Base-by-base conservation (phyloP, 106 monocot species). In the Dendrobium catenatum region DNA sequence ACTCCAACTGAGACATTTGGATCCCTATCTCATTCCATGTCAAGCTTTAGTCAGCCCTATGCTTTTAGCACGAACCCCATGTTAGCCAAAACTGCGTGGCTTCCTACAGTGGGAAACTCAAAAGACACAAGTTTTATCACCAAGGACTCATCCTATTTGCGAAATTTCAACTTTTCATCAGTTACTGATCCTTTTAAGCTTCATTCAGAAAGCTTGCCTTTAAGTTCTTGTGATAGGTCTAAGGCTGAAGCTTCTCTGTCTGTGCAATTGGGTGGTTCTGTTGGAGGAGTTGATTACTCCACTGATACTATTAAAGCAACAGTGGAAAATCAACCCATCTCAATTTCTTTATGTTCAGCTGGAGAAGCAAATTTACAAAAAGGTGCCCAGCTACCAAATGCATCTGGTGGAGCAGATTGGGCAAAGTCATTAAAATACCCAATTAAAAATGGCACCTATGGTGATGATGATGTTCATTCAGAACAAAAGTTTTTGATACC, bases 391-490 rank as follows among this genome's bases (percentile, higher is more conserved):
- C 72, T 49, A 22, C 18, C 68, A 72, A 77, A 37, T 82, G 73
- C 78, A 81, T 82, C 73, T 86, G 95, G 95, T 74, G 93, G 95
- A 78, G 87, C 91, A 70, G 56, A 67, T 19, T 99, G 95, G 95
- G 89, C 82, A 72, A 55, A 78, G 61, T 70, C 56, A 16, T 76
- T 95, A 54, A 82, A 75, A 55, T 86, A 81, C 86, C 85, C 82
- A 68, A 68, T 42, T 87, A 78, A 86, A 73, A 66, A 37, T 79
- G 27, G 41, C 16, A 44, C 82, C 77, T 40, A 13, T 67, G 44
- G 16, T 81, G 13, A 54, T 75, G 67, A 70, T 67, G 76, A 81
- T 72, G 49, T 24, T 81, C 76, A 79, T 74, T 83, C 56, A 59
- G 77, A 54, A 24, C 76, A 24, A 75, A 83, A 74, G 16, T 93